Conservation (phyloP, 495 filamentous ascomycete species). For the Extremus antarcticus region DNA sequence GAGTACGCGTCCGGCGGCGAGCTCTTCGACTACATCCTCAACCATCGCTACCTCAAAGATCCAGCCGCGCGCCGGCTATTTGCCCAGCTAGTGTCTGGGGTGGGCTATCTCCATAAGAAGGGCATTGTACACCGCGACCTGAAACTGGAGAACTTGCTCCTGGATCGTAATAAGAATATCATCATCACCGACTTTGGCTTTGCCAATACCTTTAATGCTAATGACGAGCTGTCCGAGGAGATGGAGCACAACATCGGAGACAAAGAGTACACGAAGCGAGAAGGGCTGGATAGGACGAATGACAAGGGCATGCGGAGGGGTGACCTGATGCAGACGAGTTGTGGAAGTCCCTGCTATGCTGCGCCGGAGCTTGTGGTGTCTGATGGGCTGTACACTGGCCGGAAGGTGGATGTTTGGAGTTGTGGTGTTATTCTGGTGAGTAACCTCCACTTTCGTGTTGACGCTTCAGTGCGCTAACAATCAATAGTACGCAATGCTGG, state of each 20-base stretch:
- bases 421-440: conserved; percentile 96
- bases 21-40: conserved; percentile 95
- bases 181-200: conserved; percentile 99
- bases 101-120: conserved; percentile 97
- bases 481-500: conserved; percentile 93
- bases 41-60: conserved; percentile 93
- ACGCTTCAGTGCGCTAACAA: neutral
- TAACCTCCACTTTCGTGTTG: conserved; percentile 12
- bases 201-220: conserved; percentile 89
- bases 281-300: conserved; percentile 56
- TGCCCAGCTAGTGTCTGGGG: conserved; percentile 90
- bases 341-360: conserved; percentile 85
- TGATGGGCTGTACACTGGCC: conserved; percentile 91
- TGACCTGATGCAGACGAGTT: conserved; percentile 73
- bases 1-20: conserved; percentile 97
- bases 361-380: conserved; percentile 96
- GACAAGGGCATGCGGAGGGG: conserved; percentile 50
- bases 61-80: conserved; percentile 81
- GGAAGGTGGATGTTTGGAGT: conserved; percentile 98
- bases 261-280: conserved; percentile 70
- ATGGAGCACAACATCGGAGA: conserved; percentile 80
- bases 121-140: conserved; percentile 97
- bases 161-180: conserved; percentile 95
- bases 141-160: conserved; percentile 90
- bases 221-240: conserved; percentile 79